Percentiles rank a stretch among this genome's conserved stretches.
These are phyloP conservation scores for Neocatenulostroma microsporum DNA, from an alignment of 2,329 filamentous ascomycete genomes.

Conservation along the genomic window DNA sequence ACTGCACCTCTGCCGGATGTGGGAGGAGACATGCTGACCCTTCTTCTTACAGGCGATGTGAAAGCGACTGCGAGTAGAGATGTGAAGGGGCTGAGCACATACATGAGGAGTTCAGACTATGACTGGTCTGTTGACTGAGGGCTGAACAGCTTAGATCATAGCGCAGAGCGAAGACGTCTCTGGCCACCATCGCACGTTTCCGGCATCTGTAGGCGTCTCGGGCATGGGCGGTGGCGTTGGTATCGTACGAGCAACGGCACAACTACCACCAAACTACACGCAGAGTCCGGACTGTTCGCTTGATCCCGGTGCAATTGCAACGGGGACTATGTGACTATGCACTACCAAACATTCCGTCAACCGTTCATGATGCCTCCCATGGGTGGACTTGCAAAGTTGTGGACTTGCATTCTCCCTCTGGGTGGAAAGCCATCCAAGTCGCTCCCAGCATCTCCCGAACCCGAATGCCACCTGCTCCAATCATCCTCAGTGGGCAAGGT, in stretches of 20 bases:
- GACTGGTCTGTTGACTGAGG: constrained; percentile 13
- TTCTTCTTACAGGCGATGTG: constrained; percentile 16
- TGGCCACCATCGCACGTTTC: no score
- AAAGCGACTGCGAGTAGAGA: constrained; percentile 12
- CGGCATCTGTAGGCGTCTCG: no score
- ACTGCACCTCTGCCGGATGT: no score
- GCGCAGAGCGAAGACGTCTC: no score
- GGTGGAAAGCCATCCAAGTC: constrained; percentile 13
- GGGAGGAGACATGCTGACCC: neutral
- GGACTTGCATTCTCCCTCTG: constrained; percentile 3
- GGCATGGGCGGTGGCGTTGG: no score
- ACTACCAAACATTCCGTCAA: no score
- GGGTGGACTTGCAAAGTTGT: constrained; percentile 6
- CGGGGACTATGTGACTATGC: no score
- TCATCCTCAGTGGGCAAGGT: constrained; percentile 14
- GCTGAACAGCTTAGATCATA: no score
- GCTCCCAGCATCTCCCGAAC: constrained; percentile 1
- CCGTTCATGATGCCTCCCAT: constrained; percentile 13
- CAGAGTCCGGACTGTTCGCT: no score
- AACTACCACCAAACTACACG: no score
- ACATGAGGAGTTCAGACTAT: constrained; percentile 13
- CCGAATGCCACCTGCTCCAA: constrained; percentile 16
- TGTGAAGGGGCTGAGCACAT: constrained; percentile 11
- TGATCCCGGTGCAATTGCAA: no score
- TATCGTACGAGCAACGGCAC: no score